Percentiles rank a stretch among this genome's conserved stretches.
Evolutionary conservation across 345 rosid species (phyloP).

Genomic region (Aquilaria malaccensis): DNA sequence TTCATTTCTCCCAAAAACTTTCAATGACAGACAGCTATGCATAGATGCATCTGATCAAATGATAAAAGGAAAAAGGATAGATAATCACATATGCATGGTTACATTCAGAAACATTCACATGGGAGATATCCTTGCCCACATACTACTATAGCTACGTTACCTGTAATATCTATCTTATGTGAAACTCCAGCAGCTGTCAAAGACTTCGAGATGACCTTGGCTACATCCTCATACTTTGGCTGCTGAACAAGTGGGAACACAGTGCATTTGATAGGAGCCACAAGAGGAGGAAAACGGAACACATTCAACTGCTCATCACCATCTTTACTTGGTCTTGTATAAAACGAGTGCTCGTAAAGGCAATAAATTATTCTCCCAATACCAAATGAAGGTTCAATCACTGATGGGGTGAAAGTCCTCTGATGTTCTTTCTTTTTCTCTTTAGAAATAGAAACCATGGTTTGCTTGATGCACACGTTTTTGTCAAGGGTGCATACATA

Average conservation of each 20-base stretch:
- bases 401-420: constrained; percentile 86
- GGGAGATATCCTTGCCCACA: no score
- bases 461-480: constrained; percentile 61
- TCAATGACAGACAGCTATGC: no score
- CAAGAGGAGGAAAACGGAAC: constrained; percentile 85
- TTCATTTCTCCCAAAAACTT: no score
- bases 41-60: no score
- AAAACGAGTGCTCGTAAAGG: constrained; percentile 84
- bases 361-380: constrained; percentile 93
- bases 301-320: constrained; percentile 84
- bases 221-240: constrained; percentile 69
- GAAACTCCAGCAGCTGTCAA: constrained; percentile 76
- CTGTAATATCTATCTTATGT: constrained; percentile 89
- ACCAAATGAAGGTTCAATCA: constrained; percentile 93
- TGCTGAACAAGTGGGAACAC: constrained; percentile 94
- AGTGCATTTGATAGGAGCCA: constrained; percentile 89
- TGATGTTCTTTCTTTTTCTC: constrained; percentile 87
- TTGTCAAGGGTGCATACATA: constrained; percentile 62
- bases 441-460: constrained; percentile 84
- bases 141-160: constrained; percentile 18
- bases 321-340: constrained; percentile 78
- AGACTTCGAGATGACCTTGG: constrained; percentile 60
- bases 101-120: no score
- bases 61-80: no score
- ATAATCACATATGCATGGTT: no score